Evolutionary conservation across 352 stramenopile species (phyloP).

Genomic region (Phytophthora melonis): DNA sequence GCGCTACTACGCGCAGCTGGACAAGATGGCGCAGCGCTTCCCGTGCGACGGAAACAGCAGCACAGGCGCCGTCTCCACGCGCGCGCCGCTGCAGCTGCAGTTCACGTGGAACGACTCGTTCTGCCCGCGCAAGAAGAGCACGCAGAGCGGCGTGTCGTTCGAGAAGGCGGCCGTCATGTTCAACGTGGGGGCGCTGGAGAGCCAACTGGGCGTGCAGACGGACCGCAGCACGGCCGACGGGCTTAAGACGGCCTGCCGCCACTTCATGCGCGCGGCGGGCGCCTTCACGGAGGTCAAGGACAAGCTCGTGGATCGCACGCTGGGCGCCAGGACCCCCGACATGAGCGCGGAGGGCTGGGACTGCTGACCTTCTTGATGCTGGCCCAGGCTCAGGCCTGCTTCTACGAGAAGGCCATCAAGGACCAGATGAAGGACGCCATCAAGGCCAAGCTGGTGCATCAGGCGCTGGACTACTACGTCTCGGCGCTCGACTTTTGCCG

Average conservation of each 20-base stretch:
- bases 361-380: constrained; percentile 83
- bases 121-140: constrained; percentile 86
- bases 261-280: constrained; percentile 89
- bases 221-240: constrained; percentile 79
- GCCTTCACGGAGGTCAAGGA: constrained; percentile 75
- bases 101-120: constrained; percentile 95
- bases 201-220: constrained; percentile 81
- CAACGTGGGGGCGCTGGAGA: constrained; percentile 87
- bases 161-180: constrained; percentile 90
- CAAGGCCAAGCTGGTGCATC: constrained; percentile 85
- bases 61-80: background rate
- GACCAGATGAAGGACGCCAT: constrained; percentile 87
- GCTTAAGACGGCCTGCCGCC: constrained; percentile 83
- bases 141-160: constrained; percentile 68
- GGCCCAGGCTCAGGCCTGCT: constrained; percentile 89
- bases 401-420: constrained; percentile 93
- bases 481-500: constrained; percentile 67
- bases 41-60: constrained; percentile 43
- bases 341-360: constrained; percentile 74
- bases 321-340: constrained; percentile 61
- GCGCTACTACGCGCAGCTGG: constrained; percentile 82
- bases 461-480: constrained; percentile 76
- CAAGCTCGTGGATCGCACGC: constrained; percentile 50
- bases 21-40: constrained; percentile 73
- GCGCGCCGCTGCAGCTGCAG: constrained; percentile 54